Evolutionary conservation across 2,329 filamentous ascomycete genomes (phyloP).

Genomic region (Fusarium tanahbumbuense): DNA sequence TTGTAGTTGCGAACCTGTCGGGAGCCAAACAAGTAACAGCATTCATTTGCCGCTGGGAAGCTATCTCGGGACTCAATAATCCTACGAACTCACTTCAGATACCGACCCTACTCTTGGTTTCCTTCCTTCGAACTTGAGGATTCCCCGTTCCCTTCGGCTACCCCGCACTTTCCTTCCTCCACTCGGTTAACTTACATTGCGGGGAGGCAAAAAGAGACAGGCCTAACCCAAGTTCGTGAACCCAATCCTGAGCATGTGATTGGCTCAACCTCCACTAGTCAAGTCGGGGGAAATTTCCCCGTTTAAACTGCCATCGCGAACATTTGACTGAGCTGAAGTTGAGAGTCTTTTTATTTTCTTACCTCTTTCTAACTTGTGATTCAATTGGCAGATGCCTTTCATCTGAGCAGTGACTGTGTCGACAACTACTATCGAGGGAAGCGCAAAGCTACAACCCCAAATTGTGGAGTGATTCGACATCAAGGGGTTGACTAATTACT

Average conservation of each 20-base stretch:
- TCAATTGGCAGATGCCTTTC: not conserved
- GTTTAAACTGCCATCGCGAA: slow-evolving; percentile 35
- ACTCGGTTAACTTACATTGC: slow-evolving; percentile 15
- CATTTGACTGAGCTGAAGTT: slow-evolving; percentile 23
- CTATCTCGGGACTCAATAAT: not conserved
- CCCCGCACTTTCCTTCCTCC: slow-evolving; percentile 23
- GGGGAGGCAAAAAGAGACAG: slow-evolving; percentile 19
- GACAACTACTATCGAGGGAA: too few species aligned
- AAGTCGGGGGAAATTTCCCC: slow-evolving; percentile 41
- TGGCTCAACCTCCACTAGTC: slow-evolving; percentile 17
- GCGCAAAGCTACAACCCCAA: not conserved
- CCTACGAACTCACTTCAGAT: not conserved
- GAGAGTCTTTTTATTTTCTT: not conserved
- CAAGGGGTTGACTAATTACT: slow-evolving; percentile 10
- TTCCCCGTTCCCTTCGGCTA: slow-evolving; percentile 3
- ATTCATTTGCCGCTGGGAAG: not conserved
- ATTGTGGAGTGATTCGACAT: not conserved
- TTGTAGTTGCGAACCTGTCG: not conserved
- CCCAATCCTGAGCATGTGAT: slow-evolving; percentile 4
- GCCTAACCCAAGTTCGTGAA: not conserved
- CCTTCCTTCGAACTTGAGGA: not conserved
- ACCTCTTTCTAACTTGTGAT: not conserved
- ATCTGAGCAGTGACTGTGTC: too few species aligned
- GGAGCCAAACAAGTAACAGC: not conserved
- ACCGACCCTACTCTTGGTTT: not conserved